Evolutionary conservation across 768 basidiomycete genomes (phyloP).

Genomic region (Ramaria sp.): DNA sequence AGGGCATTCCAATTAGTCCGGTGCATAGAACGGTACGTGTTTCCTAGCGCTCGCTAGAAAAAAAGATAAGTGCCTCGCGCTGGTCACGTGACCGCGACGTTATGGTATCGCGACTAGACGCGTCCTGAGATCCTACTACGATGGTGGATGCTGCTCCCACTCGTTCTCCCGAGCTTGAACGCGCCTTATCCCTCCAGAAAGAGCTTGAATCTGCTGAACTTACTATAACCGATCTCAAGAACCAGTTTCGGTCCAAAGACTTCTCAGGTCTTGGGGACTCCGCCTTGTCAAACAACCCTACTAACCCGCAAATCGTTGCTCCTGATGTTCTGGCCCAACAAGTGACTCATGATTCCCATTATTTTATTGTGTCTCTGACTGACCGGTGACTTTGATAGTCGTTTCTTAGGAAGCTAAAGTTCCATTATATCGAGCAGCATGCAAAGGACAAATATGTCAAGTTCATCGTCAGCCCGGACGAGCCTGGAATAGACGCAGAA

Average conservation of each 20-base stretch:
- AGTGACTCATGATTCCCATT: conserved; percentile 28
- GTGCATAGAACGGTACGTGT: no score
- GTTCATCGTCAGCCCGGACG: conserved; percentile 77
- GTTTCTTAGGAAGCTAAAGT: conserved; percentile 74
- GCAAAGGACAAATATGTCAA: conserved; percentile 85
- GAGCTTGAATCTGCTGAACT: conserved; percentile 6
- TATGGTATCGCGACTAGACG: conserved; percentile 2
- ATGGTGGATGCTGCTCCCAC: not conserved
- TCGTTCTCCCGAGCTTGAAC: conserved; percentile 6
- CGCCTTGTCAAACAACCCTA: not conserved
- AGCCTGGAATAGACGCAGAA: conserved; percentile 68
- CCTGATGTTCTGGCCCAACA: conserved; percentile 50
- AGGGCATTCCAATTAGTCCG: no score
- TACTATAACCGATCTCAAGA: conserved; percentile 3
- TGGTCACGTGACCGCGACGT: not conserved
- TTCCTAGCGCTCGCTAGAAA: no score
- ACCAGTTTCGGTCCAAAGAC: conserved; percentile 6
- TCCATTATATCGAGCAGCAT: conserved; percentile 82
- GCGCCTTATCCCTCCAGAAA: conserved; percentile 2
- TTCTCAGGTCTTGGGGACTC: conserved; percentile 3
- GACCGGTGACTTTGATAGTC: conserved; percentile 31
- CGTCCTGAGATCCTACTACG: not conserved
- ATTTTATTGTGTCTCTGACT: not conserved
- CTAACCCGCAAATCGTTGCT: conserved; percentile 41
- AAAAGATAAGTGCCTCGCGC: no score